Conservation (phyloP, 257 asterid species). For the Solanum piurae region DNA sequence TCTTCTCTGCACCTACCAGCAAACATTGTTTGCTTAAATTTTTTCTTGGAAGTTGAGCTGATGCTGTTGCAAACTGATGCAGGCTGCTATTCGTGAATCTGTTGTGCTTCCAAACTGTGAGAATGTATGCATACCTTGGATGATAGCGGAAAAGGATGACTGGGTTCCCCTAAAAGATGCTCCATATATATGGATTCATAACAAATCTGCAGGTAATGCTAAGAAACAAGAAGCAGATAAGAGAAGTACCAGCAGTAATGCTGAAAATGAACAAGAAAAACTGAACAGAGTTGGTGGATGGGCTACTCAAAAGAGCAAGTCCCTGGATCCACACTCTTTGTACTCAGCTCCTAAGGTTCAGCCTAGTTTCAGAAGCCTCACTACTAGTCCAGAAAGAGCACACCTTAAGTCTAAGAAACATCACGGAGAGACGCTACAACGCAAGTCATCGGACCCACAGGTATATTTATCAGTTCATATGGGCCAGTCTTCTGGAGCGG, state of each 20-base stretch:
- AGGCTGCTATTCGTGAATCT: conserved; percentile 81
- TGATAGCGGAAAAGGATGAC: conserved; percentile 86
- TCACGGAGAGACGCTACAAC: not conserved
- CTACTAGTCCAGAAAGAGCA: not conserved
- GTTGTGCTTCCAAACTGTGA: conserved; percentile 83
- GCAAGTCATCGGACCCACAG: conserved; percentile 16
- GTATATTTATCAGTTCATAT: conserved; percentile 5
- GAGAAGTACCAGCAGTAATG: conserved; percentile 9
- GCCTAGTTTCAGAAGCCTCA: not conserved
- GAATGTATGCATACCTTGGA: conserved; percentile 58
- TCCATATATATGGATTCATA: conserved; percentile 71
- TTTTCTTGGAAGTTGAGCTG: not conserved
- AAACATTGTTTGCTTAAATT: not conserved
- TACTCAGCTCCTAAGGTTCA: conserved; percentile 17
- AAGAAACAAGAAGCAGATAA: conserved; percentile 23
- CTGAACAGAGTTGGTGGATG: conserved; percentile 9
- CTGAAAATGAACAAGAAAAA: conserved; percentile 25
- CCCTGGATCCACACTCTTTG: conserved; percentile 15
- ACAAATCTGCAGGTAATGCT: conserved; percentile 28
- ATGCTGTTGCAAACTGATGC: conserved; percentile 18
- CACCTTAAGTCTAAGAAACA: not conserved
- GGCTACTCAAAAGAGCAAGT: conserved; percentile 7
- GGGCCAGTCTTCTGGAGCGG: conserved; percentile 15
- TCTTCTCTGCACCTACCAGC: not conserved
- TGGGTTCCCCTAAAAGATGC: conserved; percentile 74